Percentiles rank a stretch among this genome's conserved stretches.
Conservation (phyloP, 2,329 filamentous ascomycete species). For the Hypomyces rosellus region DNA sequence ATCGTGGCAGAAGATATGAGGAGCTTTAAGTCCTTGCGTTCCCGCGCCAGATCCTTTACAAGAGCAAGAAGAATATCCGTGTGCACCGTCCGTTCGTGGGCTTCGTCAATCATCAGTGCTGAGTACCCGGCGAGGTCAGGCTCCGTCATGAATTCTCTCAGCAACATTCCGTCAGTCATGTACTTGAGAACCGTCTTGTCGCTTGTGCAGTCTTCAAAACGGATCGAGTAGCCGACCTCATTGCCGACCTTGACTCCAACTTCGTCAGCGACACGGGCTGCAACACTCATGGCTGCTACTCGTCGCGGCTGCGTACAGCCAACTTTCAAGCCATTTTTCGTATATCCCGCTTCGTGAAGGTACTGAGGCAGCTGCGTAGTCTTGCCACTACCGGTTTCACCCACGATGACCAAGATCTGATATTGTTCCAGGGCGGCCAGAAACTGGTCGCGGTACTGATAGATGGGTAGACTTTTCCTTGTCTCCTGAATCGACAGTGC, state of each 20-base stretch:
- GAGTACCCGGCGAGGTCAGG: slow-evolving; percentile 78
- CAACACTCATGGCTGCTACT: slow-evolving; percentile 96
- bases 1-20: slow-evolving; percentile 93
- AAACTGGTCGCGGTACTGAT: slow-evolving; percentile 78
- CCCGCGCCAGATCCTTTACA: slow-evolving; percentile 79
- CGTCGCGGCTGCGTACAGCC: slow-evolving; percentile 91
- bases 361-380: slow-evolving; percentile 95
- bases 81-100: slow-evolving; percentile 86
- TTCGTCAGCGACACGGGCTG: slow-evolving; percentile 92
- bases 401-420: slow-evolving; percentile 86
- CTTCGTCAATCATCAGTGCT: slow-evolving; percentile 93
- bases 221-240: slow-evolving; percentile 90
- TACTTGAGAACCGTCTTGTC: slow-evolving; percentile 92
- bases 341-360: slow-evolving; percentile 84
- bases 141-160: slow-evolving; percentile 84
- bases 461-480: slow-evolving; percentile 83
- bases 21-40: slow-evolving; percentile 78
- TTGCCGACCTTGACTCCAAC: slow-evolving; percentile 84
- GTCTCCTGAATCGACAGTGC: slow-evolving; percentile 86
- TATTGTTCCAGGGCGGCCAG: slow-evolving; percentile 79
- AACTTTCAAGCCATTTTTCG: slow-evolving; percentile 75
- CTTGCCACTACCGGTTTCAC: slow-evolving; percentile 92
- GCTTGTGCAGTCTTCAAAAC: slow-evolving; percentile 87
- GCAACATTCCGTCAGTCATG: slow-evolving; percentile 94
- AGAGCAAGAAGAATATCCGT: slow-evolving; percentile 87